Evolutionary conservation across 1,284 basidiomycete species (phyloP).

Genomic region (Violaceomyces palustris): DNA sequence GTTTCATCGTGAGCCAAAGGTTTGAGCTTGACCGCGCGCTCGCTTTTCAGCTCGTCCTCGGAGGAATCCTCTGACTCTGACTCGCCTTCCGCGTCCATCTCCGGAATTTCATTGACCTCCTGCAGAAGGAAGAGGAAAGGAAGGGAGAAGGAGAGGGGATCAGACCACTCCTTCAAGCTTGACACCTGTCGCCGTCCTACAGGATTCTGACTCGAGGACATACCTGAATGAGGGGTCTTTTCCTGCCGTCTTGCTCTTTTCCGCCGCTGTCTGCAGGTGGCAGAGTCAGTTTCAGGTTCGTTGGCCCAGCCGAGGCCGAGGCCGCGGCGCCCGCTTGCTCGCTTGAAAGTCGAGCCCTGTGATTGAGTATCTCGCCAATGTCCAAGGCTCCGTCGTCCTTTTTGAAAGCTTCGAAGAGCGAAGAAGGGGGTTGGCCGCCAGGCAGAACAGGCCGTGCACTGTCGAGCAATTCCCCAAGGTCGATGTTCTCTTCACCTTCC

Average conservation of each 20-base stretch:
- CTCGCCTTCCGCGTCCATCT: not conserved
- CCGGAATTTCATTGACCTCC: not conserved
- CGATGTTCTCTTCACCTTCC: conserved; percentile 1
- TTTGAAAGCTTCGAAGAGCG: conserved; percentile 18
- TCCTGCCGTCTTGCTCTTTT: not conserved
- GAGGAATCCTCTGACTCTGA: not conserved
- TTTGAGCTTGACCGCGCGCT: conserved; percentile 1
- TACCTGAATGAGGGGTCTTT: not conserved
- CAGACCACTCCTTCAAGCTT: too few relatives aligned
- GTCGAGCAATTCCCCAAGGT: conserved; percentile 12
- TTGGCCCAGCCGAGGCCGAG: too few relatives aligned
- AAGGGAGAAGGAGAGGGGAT: too few relatives aligned
- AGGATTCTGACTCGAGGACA: conserved; percentile 2
- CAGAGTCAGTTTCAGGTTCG: not conserved
- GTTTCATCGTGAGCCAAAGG: conserved; percentile 11
- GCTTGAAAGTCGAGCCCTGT: conserved; percentile 8
- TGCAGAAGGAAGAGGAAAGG: conserved; percentile 1
- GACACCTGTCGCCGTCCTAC: too few relatives aligned
- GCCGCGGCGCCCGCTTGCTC: not conserved
- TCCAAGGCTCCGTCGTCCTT: conserved; percentile 17
- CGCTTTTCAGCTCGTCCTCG: not conserved
- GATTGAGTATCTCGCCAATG: conserved; percentile 21
- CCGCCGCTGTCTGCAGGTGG: conserved; percentile 3
- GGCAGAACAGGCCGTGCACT: conserved; percentile 12
- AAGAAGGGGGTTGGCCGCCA: conserved; percentile 6